Conservation (phyloP, 1,284 basidiomycete species). For the Anthracocystis panici-leucophaei region DNA sequence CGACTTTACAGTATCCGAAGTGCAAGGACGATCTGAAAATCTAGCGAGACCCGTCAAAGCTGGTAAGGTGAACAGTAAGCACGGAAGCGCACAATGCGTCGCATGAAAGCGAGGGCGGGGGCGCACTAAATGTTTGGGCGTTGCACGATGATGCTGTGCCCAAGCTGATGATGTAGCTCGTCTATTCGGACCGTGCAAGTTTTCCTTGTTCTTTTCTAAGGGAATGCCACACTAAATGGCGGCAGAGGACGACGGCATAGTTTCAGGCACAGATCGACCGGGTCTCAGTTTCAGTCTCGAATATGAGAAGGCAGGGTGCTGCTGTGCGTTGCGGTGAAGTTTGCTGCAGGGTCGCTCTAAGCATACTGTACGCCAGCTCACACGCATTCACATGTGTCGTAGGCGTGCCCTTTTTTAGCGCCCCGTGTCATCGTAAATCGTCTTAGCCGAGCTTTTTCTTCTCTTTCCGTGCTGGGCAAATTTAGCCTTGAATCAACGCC, state of each 20-base stretch:
- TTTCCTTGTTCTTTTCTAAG: not conserved
- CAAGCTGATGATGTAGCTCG: slow-evolving; percentile 6
- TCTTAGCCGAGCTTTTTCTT: too few relatives aligned
- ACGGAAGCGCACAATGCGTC: not conserved
- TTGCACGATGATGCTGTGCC: not conserved
- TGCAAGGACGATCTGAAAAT: not conserved
- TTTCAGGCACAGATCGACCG: slow-evolving; percentile 7
- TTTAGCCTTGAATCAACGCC: too few relatives aligned
- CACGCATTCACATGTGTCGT: too few relatives aligned
- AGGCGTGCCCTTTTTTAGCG: not conserved
- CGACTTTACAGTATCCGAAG: not conserved
- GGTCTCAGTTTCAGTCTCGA: not conserved
- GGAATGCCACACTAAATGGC: not conserved
- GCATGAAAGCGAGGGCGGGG: not conserved
- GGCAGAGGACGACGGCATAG: not conserved
- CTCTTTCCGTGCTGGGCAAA: too few relatives aligned
- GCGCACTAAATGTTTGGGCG: not conserved
- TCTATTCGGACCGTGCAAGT: not conserved
- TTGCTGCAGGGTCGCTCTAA: too few relatives aligned
- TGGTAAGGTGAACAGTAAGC: not conserved
- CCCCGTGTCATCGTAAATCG: not conserved
- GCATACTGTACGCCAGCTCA: too few relatives aligned
- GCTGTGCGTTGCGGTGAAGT: not conserved
- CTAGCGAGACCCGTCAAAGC: not conserved
- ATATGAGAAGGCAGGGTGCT: not conserved